These are phyloP conservation scores for Periglandula ipomoeae DNA, from an alignment of 2,329 filamentous ascomycete genomes.

Conservation along the genomic window DNA sequence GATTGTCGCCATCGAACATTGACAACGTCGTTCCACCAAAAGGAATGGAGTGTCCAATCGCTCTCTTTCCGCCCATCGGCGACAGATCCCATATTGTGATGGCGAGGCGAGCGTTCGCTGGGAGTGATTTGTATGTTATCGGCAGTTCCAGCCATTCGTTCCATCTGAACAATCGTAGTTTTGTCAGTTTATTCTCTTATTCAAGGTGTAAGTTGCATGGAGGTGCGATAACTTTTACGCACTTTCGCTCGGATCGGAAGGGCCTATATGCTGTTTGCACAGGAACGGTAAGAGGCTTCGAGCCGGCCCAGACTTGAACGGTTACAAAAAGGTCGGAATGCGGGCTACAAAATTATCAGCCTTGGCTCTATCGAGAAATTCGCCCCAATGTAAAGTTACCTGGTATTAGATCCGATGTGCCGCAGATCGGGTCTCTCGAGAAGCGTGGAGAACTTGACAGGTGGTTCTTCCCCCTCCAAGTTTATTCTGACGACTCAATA, in stretches of 20 bases:
- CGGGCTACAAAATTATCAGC: constrained; percentile 38
- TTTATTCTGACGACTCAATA: constrained; percentile 31
- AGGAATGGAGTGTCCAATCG: constrained; percentile 70
- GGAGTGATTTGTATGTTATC: constrained; percentile 73
- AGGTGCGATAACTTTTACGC: constrained; percentile 6
- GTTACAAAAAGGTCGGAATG: constrained; percentile 89
- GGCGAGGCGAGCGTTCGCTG: constrained; percentile 72
- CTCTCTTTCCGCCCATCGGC: constrained; percentile 61
- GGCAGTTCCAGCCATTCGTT: constrained; percentile 94
- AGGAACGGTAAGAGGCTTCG: constrained; percentile 85
- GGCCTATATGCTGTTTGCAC: constrained; percentile 88
- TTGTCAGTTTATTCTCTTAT: background rate
- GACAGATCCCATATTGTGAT: constrained; percentile 95
- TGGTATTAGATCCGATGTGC: constrained; percentile 79
- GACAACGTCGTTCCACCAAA: constrained; percentile 90
- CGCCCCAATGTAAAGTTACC: constrained; percentile 30
- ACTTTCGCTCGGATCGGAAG: constrained; percentile 67
- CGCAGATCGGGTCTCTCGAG: constrained; percentile 71
- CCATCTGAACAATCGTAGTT: constrained; percentile 48
- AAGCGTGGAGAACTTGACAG: constrained; percentile 53
- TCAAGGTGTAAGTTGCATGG: background rate
- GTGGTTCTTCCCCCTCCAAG: constrained; percentile 34
- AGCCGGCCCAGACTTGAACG: constrained; percentile 89
- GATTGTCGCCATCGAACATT: constrained; percentile 88
- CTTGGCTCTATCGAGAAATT: background rate